These are phyloP conservation scores for Agaricus bisporus DNA, from an alignment of 768 basidiomycete genomes.

Conservation along the genomic window DNA sequence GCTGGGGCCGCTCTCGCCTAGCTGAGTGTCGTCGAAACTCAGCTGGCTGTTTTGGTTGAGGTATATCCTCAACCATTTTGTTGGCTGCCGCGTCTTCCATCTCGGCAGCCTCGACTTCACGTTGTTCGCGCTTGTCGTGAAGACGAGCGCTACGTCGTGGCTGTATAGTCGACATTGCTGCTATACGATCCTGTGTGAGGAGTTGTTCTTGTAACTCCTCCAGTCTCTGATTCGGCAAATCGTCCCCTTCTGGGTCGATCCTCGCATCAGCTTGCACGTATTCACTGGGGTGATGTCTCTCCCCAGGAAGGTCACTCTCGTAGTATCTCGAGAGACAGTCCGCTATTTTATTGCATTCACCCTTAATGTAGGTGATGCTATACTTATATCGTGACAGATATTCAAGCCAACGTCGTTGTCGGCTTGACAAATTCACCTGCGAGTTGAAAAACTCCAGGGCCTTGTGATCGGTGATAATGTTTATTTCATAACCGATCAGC, in stretches of 20 bases:
- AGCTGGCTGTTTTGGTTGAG: no score
- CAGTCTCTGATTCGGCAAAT: constrained; percentile 11
- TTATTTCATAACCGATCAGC: constrained; percentile 19
- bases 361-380: constrained; percentile 20
- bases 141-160: no score
- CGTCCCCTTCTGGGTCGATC: constrained; percentile 17
- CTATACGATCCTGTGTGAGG: constrained; percentile 1
- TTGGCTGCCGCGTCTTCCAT: no score
- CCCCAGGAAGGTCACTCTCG: constrained; percentile 16
- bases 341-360: constrained; percentile 20
- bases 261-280: constrained; percentile 16
- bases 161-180: constrained; percentile 4
- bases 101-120: no score
- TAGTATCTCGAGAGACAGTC: constrained; percentile 26
- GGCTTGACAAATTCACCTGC: constrained; percentile 11
- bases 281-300: constrained; percentile 13
- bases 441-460: constrained; percentile 22
- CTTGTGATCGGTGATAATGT: constrained; percentile 17
- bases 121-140: no score
- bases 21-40: no score
- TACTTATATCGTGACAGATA: constrained; percentile 22
- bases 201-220: constrained; percentile 11
- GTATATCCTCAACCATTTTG: no score
- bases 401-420: constrained; percentile 25
- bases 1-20: no score